Evolutionary conservation across 352 stramenopile species (phyloP), one percentile per base, ranked within the genome.

Genomic region (Pythium volutum): DNA sequence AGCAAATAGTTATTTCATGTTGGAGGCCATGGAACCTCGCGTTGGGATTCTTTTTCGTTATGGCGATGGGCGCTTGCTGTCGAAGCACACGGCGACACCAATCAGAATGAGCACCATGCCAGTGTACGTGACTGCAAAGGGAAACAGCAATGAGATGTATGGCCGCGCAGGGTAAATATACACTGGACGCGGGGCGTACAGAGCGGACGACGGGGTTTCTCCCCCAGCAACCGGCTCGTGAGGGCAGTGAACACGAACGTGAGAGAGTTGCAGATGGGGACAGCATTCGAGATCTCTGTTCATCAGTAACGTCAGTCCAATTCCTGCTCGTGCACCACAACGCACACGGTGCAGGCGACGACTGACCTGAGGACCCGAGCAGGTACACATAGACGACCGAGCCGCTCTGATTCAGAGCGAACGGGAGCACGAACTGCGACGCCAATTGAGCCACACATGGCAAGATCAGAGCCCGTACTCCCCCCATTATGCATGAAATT

Each of bases 221-320:
- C 86, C 14, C 86, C 85, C 25, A 95, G 69, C 20, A 92, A 36
- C 14, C 79, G 78, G 67, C 81, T 92, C 25, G 79, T 92, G 25
- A 92, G 74, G 12, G 80, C 86, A n/a, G 86, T 95, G 69, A 93
- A 95, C 41, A 93, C 84, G 62, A 95, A 95, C 8, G 84, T 91
- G 45, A 95, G 68, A 48, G 86, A 93, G 66, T 95, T 95, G 81
- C 83, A 95, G 69, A 95, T 95, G 33, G 84, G 84, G n/a, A 93
- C 84, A 25, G 86, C 84, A 61, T 77, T 88, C 14, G 86, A 93
- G 38, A 95, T 89, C 39, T 95, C 86, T 93, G 59, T 8, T 2
- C 3, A 53, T 36, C 10, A 10, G 29, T 7, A 10, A 50, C 1
- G 20, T 43, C 36, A 43, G 36, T 43, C 14, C 15, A 20, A 43